phyloP scores from a whole-genome alignment of 495 filamentous ascomycete genomes.

The Margaritispora aquatica region DNA sequence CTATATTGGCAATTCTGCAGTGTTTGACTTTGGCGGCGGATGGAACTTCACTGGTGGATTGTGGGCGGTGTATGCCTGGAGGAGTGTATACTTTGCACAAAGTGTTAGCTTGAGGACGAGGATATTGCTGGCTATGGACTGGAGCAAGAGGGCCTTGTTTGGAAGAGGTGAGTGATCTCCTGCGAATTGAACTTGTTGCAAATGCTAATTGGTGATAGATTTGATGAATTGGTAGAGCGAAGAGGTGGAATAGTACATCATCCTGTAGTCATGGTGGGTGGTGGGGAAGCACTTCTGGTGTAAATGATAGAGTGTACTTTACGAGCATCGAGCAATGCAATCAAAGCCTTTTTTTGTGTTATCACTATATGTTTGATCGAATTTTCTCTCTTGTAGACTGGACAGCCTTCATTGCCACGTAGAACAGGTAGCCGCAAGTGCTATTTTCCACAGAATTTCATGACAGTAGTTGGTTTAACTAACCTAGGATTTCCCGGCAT shows the following conservation, averaged over 20 bases:
- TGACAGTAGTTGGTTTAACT: too few relatives aligned
- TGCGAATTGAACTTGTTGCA: not conserved
- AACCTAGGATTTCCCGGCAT: too few relatives aligned
- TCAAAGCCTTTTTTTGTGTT: too few relatives aligned
- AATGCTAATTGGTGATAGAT: slow-evolving; percentile 17
- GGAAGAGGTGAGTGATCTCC: slow-evolving; percentile 70
- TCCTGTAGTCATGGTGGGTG: not conserved
- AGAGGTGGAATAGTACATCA: not conserved
- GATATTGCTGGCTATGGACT: slow-evolving; percentile 93
- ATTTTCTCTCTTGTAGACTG: too few relatives aligned
- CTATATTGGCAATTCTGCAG: slow-evolving; percentile 92
- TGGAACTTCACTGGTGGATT: slow-evolving; percentile 77
- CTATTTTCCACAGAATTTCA: too few relatives aligned
- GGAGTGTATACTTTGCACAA: slow-evolving; percentile 96
- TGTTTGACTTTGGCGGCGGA: slow-evolving; percentile 77
- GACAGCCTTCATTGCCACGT: too few relatives aligned
- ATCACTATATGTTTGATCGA: too few relatives aligned
- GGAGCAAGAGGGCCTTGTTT: slow-evolving; percentile 91
- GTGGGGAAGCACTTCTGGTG: not conserved
- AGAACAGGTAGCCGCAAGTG: too few relatives aligned
- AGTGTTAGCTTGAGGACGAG: slow-evolving; percentile 91
- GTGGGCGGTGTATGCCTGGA: slow-evolving; percentile 93
- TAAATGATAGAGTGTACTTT: not conserved
- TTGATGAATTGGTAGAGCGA: slow-evolving; percentile 20
- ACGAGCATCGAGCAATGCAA: too few relatives aligned